Evolutionary conservation across 2,329 filamentous ascomycete genomes (phyloP).

Genomic region (Claviceps sp.): DNA sequence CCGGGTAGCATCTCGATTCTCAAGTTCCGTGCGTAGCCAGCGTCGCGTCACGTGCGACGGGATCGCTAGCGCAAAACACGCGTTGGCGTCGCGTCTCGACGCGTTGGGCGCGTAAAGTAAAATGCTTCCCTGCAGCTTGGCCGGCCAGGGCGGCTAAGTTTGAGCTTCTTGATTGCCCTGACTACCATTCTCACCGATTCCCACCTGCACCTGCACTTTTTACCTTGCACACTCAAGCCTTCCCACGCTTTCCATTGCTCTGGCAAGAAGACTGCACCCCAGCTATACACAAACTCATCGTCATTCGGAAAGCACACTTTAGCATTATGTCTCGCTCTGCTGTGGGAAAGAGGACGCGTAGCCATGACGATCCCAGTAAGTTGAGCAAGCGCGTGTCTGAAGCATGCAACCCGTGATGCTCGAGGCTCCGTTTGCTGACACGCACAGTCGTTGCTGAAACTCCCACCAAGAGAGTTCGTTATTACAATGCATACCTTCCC

Average conservation of each 20-base stretch:
- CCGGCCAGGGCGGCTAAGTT: not conserved
- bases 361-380: slow-evolving; percentile 18
- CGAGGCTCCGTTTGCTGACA: not conserved
- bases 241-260: not conserved
- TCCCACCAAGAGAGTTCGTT: slow-evolving; percentile 34
- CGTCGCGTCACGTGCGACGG: slow-evolving; percentile 5
- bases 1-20: not conserved
- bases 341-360: slow-evolving; percentile 23
- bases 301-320: slow-evolving; percentile 9
- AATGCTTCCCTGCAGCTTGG: slow-evolving; percentile 6
- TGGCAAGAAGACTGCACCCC: slow-evolving; percentile 2
- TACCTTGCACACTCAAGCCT: not conserved
- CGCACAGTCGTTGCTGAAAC: slow-evolving; percentile 15
- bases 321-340: slow-evolving; percentile 16
- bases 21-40: not conserved
- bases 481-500: slow-evolving; percentile 24
- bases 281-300: slow-evolving; percentile 1
- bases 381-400: not conserved
- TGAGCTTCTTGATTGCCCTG: not conserved
- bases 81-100: slow-evolving; percentile 18
- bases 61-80: slow-evolving; percentile 11
- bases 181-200: not conserved
- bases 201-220: not conserved
- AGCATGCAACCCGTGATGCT: not conserved
- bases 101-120: slow-evolving; percentile 12